Conservation (phyloP, 345 rosid species). For the Limnanthes douglasii region DNA sequence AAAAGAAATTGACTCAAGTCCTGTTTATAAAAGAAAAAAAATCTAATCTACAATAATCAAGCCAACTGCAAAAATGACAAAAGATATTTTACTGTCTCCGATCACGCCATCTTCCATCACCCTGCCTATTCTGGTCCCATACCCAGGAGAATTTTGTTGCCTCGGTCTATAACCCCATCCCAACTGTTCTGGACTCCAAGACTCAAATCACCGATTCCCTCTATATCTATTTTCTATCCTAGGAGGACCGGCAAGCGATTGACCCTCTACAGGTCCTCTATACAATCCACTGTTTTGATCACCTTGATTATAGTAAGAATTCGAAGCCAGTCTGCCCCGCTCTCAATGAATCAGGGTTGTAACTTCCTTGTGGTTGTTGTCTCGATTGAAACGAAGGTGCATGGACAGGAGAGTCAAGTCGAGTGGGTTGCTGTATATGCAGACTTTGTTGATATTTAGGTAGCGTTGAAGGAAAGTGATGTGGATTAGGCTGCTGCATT, state of each 20-base stretch:
- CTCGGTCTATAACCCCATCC: no score
- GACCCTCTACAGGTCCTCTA: constrained; percentile 18
- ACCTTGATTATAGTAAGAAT: constrained; percentile 20
- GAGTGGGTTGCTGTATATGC: constrained; percentile 5
- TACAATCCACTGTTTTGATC: constrained; percentile 19
- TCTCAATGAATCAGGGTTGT: constrained; percentile 30
- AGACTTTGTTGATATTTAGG: constrained; percentile 6
- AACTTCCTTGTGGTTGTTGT: constrained; percentile 11
- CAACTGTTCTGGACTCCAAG: constrained; percentile 89
- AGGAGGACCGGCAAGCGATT: constrained; percentile 15
- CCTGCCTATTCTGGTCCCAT: no score
- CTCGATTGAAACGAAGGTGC: constrained; percentile 12
- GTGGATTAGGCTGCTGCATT: constrained; percentile 7
- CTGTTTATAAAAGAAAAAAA: no score
- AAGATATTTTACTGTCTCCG: no score
- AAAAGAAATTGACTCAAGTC: no score
- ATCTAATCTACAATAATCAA: no score
- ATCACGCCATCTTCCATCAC: no score
- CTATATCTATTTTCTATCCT: constrained; percentile 22
- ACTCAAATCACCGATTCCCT: constrained; percentile 40
- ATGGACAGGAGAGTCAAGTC: constrained; percentile 7
- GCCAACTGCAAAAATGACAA: no score
- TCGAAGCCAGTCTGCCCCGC: constrained; percentile 24
- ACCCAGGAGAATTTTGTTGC: no score
- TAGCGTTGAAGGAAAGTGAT: constrained; percentile 6